Percentiles rank a stretch among this genome's conserved stretches.
These are phyloP conservation scores for Metschnikowia cubensis DNA, from an alignment of 805 yeast genomes.

Conservation along the genomic window DNA sequence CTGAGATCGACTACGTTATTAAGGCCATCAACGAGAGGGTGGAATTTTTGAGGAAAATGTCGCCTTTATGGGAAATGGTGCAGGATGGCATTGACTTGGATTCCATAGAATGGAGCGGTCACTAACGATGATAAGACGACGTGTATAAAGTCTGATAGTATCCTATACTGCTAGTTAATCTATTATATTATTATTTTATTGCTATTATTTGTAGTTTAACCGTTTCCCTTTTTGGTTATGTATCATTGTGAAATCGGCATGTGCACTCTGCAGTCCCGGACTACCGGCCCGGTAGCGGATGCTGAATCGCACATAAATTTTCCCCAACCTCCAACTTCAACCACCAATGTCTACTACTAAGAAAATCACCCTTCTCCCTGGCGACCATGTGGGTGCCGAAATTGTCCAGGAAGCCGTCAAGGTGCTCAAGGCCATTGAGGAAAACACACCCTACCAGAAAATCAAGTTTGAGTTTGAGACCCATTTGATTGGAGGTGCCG, in stretches of 20 bases:
- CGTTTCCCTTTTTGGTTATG: too few relatives aligned
- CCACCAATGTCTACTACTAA: conserved; percentile 34
- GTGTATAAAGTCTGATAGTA: too few relatives aligned
- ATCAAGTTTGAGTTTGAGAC: conserved; percentile 70
- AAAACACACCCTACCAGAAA: conserved; percentile 33
- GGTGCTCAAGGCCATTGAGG: conserved; percentile 76
- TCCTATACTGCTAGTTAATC: too few relatives aligned
- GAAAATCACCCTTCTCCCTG: conserved; percentile 84
- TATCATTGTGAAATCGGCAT: too few relatives aligned
- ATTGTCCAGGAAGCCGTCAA: conserved; percentile 87
- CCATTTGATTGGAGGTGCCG: conserved; percentile 96
- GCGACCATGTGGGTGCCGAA: conserved; percentile 96
- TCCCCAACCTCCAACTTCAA: not conserved
- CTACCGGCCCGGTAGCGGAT: not conserved
- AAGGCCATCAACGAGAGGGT: conserved; percentile 87
- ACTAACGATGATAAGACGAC: conserved; percentile 35
- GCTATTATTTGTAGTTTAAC: not conserved
- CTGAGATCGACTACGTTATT: conserved; percentile 90
- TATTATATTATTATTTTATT: not conserved
- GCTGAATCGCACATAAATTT: not conserved
- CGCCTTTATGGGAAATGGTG: conserved; percentile 99
- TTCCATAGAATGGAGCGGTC: conserved; percentile 97
- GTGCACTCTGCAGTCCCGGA: too few relatives aligned
- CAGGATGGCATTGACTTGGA: conserved; percentile 95
- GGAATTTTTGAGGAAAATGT: conserved; percentile 81